phyloP scores from a whole-genome alignment of 768 basidiomycete species.

The Pleurotus pulmonarius region DNA sequence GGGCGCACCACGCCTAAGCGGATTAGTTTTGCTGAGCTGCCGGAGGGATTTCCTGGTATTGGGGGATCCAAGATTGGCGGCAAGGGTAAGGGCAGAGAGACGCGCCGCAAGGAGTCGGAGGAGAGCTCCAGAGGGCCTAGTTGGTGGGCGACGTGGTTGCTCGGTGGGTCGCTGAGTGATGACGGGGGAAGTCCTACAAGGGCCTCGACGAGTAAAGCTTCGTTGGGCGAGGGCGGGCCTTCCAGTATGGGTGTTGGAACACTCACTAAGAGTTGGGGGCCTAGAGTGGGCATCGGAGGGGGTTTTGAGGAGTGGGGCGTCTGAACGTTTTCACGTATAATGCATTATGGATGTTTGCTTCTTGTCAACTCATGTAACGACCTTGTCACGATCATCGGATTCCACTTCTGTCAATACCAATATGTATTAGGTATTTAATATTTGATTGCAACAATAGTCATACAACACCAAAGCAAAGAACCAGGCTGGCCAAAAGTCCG shows the following conservation, averaged over 20 bases:
- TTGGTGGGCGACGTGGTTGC: constrained; percentile 25
- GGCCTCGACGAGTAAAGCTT: constrained; percentile 5
- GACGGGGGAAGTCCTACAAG: constrained; percentile 5
- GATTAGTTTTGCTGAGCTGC: constrained; percentile 76
- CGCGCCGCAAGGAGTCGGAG: constrained; percentile 25
- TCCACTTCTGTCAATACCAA: not conserved
- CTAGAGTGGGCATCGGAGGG: constrained; percentile 31
- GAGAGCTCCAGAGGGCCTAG: constrained; percentile 10
- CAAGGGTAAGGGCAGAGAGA: constrained; percentile 28
- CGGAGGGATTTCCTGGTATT: constrained; percentile 56
- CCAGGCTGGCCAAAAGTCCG: too few relatives aligned
- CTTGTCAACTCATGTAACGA: constrained; percentile 2
- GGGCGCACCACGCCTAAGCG: constrained; percentile 59
- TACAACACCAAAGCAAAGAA: too few relatives aligned
- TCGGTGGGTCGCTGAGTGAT: constrained; percentile 11
- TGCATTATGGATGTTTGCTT: not conserved
- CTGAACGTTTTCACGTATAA: constrained; percentile 18
- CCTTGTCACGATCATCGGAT: not conserved
- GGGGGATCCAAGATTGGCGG: constrained; percentile 21
- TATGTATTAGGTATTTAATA: not conserved
- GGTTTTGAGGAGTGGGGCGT: constrained; percentile 57
- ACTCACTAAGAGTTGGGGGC: constrained; percentile 45
- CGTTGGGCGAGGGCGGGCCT: constrained; percentile 9
- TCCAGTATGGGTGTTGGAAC: constrained; percentile 19
- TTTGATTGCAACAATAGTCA: too few relatives aligned